A percentile compares a stretch with the other conserved stretches of the same genome.
phyloP scores from a whole-genome alignment of 148 eudicot genomes.

The Pouteria glomerata region DNA sequence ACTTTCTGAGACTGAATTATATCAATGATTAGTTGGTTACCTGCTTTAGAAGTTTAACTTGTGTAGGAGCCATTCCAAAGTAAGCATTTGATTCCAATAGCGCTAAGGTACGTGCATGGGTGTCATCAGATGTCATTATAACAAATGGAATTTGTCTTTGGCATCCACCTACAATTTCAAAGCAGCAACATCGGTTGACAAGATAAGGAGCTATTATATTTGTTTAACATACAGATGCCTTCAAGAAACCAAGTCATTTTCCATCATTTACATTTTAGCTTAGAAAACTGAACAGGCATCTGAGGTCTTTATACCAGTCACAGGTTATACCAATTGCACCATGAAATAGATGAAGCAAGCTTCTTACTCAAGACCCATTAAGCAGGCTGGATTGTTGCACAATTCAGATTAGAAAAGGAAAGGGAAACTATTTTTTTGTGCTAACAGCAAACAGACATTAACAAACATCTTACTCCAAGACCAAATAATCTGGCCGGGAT shows the following conservation, averaged over 20 bases:
- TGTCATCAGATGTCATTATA: slow-evolving; percentile 98
- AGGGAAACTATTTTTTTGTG: too few species aligned
- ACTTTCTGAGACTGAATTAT: too few species aligned
- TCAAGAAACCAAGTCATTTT: not conserved
- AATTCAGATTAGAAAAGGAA: not conserved
- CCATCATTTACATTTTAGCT: not conserved
- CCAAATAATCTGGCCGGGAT: too few species aligned
- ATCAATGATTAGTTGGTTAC: slow-evolving; percentile 22
- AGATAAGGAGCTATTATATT: not conserved
- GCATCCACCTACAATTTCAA: slow-evolving; percentile 50
- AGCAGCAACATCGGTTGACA: slow-evolving; percentile 8
- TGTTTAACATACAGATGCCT: not conserved
- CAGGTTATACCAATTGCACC: not conserved
- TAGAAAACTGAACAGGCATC: not conserved
- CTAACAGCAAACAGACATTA: too few species aligned
- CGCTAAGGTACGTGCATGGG: slow-evolving; percentile 63
- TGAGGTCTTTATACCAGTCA: not conserved
- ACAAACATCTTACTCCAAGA: too few species aligned
- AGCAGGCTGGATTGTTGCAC: not conserved
- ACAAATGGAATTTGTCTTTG: slow-evolving; percentile 69
- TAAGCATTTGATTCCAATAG: slow-evolving; percentile 79
- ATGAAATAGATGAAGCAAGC: not conserved
- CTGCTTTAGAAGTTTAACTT: slow-evolving; percentile 88
- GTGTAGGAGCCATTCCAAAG: slow-evolving; percentile 85
- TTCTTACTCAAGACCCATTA: not conserved